These are phyloP conservation scores for Aspergillus incahuasiensis DNA, from an alignment of 495 filamentous ascomycete genomes.

Conservation along the genomic window DNA sequence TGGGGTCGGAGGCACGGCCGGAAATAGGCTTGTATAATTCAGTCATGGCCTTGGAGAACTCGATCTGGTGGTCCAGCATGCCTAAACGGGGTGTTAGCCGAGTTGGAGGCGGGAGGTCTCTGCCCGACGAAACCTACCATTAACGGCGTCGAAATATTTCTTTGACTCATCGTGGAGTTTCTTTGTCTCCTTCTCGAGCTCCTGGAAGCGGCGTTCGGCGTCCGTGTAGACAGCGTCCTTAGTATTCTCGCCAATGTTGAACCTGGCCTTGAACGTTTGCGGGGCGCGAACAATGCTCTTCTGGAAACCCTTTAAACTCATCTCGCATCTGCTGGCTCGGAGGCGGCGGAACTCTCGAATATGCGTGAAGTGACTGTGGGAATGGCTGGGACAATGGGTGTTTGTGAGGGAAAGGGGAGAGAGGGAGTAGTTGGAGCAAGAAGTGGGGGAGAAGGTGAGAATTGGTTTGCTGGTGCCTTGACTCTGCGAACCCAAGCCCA, in stretches of 20 bases:
- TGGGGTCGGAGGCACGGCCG: constrained; percentile 89
- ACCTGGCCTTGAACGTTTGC: constrained; percentile 82
- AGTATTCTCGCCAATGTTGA: constrained; percentile 89
- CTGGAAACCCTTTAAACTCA: constrained; percentile 97
- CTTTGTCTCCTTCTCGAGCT: constrained; percentile 94
- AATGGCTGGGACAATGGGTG: neutral
- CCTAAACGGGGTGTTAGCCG: constrained; percentile 38
- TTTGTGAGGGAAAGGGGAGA: neutral
- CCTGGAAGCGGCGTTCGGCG: constrained; percentile 87
- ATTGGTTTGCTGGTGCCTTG: neutral
- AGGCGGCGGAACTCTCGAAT: constrained; percentile 8
- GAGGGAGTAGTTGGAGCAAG: neutral
- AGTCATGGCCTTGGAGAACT: constrained; percentile 90
- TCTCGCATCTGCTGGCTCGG: constrained; percentile 32
- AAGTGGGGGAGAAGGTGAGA: neutral
- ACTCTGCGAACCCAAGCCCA: neutral
- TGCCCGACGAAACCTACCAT: constrained; percentile 47
- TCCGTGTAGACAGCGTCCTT: constrained; percentile 94
- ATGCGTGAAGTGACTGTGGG: neutral
- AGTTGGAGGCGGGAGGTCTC: neutral
- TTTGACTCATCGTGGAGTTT: constrained; percentile 91
- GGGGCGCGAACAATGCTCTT: constrained; percentile 86
- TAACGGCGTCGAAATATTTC: constrained; percentile 95
- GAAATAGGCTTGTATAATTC: constrained; percentile 99
- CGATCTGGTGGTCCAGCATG: constrained; percentile 97